phyloP scores from a whole-genome alignment of 306 rosid genomes.

The Inga laurina region DNA sequence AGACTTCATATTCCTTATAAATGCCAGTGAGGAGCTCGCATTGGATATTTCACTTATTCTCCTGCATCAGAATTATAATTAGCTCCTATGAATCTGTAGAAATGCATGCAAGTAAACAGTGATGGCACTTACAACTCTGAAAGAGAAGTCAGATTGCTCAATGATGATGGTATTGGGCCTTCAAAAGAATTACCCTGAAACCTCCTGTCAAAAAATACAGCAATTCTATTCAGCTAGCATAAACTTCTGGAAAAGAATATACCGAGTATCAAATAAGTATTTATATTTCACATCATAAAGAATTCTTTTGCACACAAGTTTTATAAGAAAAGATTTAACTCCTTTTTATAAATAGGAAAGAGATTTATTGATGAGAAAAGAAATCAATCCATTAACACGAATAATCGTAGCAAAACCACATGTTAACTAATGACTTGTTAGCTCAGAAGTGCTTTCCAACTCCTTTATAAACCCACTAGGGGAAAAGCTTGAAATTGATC shows the following conservation, averaged over 20 bases:
- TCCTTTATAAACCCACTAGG: not conserved
- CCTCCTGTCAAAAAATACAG: no score
- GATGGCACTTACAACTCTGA: no score
- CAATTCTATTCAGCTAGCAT: conserved; percentile 17
- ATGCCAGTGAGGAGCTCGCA: conserved; percentile 68
- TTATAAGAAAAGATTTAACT: not conserved
- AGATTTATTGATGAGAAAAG: not conserved
- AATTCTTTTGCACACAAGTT: not conserved
- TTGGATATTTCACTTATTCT: conserved; percentile 63
- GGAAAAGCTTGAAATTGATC: not conserved
- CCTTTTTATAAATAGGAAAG: not conserved
- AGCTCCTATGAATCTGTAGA: conserved; percentile 22
- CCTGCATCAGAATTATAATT: conserved; percentile 45
- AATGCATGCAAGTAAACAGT: no score
- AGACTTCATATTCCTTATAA: conserved; percentile 68
- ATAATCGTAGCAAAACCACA: not conserved
- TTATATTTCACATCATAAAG: not conserved
- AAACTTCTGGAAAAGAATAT: not conserved
- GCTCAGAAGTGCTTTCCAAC: not conserved
- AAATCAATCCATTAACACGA: not conserved
- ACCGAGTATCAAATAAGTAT: not conserved
- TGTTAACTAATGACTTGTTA: not conserved
- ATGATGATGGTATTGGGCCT: no score
- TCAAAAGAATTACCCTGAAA: no score
- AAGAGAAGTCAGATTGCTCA: no score